Evolutionary conservation across 768 basidiomycete species (phyloP).

Genomic region (Boletus vermiculosoides): DNA sequence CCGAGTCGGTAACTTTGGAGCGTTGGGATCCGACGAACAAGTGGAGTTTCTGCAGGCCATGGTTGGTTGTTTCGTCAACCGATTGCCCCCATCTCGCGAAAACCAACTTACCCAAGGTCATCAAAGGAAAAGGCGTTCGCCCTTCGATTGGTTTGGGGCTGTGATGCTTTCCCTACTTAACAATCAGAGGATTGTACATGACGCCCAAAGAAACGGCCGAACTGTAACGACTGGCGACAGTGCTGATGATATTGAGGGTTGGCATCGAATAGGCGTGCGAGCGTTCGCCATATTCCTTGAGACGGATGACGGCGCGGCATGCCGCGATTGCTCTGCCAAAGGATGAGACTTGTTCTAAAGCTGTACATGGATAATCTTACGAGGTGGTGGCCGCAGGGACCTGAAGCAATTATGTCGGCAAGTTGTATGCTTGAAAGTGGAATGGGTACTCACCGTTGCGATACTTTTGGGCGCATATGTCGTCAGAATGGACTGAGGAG

Average conservation of each 20-base stretch:
- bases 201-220: background rate
- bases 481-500: constrained; percentile 1
- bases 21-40: constrained; percentile 6
- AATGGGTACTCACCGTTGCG: constrained; percentile 19
- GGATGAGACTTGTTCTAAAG: constrained; percentile 3
- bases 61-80: background rate
- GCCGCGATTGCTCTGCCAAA: constrained; percentile 42
- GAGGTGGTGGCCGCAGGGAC: constrained; percentile 66
- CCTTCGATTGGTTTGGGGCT: constrained; percentile 6
- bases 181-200: background rate
- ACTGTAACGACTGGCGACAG: constrained; percentile 21
- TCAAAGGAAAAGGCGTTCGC: constrained; percentile 19
- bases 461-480: constrained; percentile 10
- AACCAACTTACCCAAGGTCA: constrained; percentile 15
- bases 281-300: constrained; percentile 51
- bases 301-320: constrained; percentile 63
- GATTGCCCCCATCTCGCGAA: background rate
- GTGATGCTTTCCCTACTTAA: constrained; percentile 15
- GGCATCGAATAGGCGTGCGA: constrained; percentile 16
- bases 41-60: constrained; percentile 9
- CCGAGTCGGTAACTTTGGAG: constrained; percentile 18
- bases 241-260: constrained; percentile 24
- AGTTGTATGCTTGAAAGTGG: background rate
- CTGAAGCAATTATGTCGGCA: constrained; percentile 26
- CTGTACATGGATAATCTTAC: constrained; percentile 34